These are phyloP conservation scores for Puccinia coronata DNA, from an alignment of 1,284 basidiomycete genomes.

Conservation along the genomic window DNA sequence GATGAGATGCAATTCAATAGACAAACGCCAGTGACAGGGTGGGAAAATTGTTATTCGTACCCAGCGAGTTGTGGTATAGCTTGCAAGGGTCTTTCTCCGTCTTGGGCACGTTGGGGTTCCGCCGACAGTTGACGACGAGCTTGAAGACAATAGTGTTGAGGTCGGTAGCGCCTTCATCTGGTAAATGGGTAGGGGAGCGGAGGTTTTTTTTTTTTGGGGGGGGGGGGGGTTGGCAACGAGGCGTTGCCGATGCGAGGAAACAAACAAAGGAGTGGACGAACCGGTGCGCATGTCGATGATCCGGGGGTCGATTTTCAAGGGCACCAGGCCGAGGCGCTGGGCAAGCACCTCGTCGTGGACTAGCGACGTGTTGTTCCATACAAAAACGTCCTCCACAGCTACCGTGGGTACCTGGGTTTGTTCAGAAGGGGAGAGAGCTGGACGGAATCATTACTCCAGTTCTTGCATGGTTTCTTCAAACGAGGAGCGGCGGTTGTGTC, in stretches of 20 bases:
- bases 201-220: neutral
- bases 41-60: too few species aligned
- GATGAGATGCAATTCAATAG: too few species aligned
- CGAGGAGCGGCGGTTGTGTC: too few species aligned
- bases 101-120: slow-evolving; percentile 63
- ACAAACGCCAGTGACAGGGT: too few species aligned
- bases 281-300: slow-evolving; percentile 61
- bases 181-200: neutral
- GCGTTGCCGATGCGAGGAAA: neutral
- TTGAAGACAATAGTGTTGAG: slow-evolving; percentile 89
- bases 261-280: slow-evolving; percentile 52
- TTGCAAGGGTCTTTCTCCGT: slow-evolving; percentile 68
- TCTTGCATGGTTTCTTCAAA: neutral
- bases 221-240: too few species aligned
- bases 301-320: slow-evolving; percentile 81
- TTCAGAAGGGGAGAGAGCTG: neutral
- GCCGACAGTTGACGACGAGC: slow-evolving; percentile 72
- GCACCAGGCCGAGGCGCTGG: slow-evolving; percentile 85
- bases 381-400: slow-evolving; percentile 88
- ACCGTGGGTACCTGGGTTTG: slow-evolving; percentile 76
- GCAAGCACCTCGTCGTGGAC: slow-evolving; percentile 92
- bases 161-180: slow-evolving; percentile 72
- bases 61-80: slow-evolving; percentile 70
- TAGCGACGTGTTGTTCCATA: slow-evolving; percentile 94
- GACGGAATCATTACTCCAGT: neutral